Conservation (phyloP, 225 moss, liverwort and hornwort genomes). For the Bryum argenteum region DNA sequence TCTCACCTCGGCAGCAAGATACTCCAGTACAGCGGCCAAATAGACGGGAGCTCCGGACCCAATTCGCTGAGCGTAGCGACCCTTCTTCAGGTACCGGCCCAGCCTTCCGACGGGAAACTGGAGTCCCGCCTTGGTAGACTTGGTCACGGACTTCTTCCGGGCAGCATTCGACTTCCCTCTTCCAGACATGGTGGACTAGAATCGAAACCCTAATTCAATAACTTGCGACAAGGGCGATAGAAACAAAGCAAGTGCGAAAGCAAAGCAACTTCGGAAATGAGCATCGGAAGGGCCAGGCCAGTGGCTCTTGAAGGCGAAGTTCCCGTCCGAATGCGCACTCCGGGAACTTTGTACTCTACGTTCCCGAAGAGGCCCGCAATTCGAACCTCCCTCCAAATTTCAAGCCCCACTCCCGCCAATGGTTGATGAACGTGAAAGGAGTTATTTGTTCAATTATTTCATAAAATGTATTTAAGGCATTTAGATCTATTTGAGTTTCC, state of each 20-base stretch:
- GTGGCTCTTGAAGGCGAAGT: background rate
- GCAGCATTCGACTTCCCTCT: constrained; percentile 32
- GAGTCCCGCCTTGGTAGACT: constrained; percentile 40
- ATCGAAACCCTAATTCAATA: background rate
- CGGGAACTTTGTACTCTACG: background rate
- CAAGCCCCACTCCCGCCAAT: background rate
- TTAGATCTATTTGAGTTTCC: too few relatives aligned
- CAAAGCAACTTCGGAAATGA: background rate
- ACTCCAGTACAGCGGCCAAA: constrained; percentile 40
- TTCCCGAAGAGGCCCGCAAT: background rate
- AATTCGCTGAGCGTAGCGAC: constrained; percentile 43
- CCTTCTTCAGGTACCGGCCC: constrained; percentile 34
- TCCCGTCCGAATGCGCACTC: background rate
- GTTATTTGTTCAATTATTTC: too few relatives aligned
- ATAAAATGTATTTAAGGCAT: too few relatives aligned
- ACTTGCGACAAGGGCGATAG: background rate
- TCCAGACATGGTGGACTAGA: constrained; percentile 31
- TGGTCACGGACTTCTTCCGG: constrained; percentile 43
- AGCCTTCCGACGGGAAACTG: constrained; percentile 41
- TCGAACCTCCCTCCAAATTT: constrained; percentile 23
- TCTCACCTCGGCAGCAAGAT: constrained; percentile 41
- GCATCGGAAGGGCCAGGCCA: rapidly evolving
- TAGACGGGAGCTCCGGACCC: constrained; percentile 50
- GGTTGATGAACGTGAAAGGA: too few relatives aligned
- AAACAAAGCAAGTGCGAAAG: rapidly evolving